Base-by-base conservation (phyloP, 768 basidiomycete species). In the Cytidiella melzeri region DNA sequence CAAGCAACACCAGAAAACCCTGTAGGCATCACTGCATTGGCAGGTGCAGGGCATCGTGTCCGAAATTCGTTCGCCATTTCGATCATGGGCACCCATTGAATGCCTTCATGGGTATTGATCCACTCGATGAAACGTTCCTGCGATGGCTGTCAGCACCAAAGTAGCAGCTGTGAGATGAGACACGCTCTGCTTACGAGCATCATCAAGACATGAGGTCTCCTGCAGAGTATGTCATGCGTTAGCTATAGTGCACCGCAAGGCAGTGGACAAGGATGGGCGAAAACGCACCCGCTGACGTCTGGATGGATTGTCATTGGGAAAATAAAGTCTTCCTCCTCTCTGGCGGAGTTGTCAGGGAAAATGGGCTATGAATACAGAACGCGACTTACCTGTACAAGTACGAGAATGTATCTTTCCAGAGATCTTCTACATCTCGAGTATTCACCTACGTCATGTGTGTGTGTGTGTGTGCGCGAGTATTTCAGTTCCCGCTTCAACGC, bases 291-390 rank as follows among this genome's bases (percentile, higher is more conserved):
- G 59, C 80, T 80, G 20, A 85, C 83, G 56, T 88, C 85, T 1
- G 87, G 86, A 56, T 88, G 87, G 36, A 90, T 84, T 2, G 86
- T 87, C 50, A 88, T 76, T 0, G 84, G 84, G 56, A 86, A 83
- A n/a, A 82, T 73, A 50, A 84, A 82, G 61, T 77, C 73, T 55
- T 78, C 74, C 62, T 83, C 77, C 53, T 81, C 80, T 40, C 79
- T 78, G 43, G 48, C 50, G 10, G 20, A 40, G n/a, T 18, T 1
- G 24, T 52, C 26, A 28, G n/a, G n/a, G n/a, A n/a, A n/a, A n/a
- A n/a, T n/a, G n/a, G n/a, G n/a, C n/a, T n/a, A n/a, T n/a, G n/a
- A n/a, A n/a, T n/a, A n/a, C n/a, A n/a, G n/a, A n/a, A n/a, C n/a
- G 19, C 9, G 36, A 27, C 57, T 26, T 53, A 77, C 80, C 76